phyloP scores from a whole-genome alignment of 306 rosid species.

The Inga leiocalycina region DNA sequence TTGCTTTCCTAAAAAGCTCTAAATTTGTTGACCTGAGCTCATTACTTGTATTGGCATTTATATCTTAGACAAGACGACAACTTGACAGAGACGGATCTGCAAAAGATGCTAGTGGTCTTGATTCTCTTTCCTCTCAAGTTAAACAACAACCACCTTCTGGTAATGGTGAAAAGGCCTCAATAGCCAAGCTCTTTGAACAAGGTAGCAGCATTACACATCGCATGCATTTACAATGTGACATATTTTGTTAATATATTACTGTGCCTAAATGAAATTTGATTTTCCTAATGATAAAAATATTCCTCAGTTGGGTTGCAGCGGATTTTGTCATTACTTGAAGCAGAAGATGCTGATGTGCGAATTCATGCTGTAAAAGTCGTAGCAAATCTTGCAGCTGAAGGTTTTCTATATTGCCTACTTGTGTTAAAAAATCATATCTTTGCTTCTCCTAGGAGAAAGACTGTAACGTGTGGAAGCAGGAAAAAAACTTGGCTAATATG shows the following conservation, averaged over 20 bases:
- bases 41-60: conserved; percentile 10
- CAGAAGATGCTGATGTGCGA: conserved; percentile 92
- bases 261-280: conserved; percentile 27
- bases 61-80: conserved; percentile 63
- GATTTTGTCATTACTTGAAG: conserved; percentile 95
- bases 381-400: conserved; percentile 99
- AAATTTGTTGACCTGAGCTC: conserved; percentile 11
- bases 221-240: conserved; percentile 22
- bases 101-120: conserved; percentile 54
- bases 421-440: conserved; percentile 5
- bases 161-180: conserved; percentile 84
- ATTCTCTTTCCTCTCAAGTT: conserved; percentile 69
- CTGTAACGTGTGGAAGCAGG: background rate
- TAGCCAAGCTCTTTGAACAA: conserved; percentile 98
- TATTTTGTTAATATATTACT: conserved; percentile 19
- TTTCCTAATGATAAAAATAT: conserved; percentile 40
- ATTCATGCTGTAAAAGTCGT: conserved; percentile 99
- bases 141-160: conserved; percentile 69
- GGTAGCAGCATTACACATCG: conserved; percentile 63
- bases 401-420: conserved; percentile 47
- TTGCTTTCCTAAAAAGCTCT: conserved; percentile 1
- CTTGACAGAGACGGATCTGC: conserved; percentile 60
- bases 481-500: background rate
- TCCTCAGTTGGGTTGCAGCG: conserved; percentile 92
- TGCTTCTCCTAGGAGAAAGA: background rate